These are phyloP conservation scores for Geotrichum candidum DNA, from an alignment of 1,139 yeast genomes.

Conservation along the genomic window DNA sequence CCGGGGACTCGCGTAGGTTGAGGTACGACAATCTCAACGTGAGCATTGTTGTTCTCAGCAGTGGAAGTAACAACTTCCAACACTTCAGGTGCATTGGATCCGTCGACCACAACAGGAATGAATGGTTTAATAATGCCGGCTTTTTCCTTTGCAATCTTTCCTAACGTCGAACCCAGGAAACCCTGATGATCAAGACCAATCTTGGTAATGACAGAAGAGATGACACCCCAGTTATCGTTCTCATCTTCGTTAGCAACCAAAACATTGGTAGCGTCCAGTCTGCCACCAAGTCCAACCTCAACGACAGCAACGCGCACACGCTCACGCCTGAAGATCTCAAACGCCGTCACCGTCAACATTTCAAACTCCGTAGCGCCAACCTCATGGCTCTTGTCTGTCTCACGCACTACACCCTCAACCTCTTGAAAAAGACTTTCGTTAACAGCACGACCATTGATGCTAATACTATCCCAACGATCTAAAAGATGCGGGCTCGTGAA, in stretches of 20 bases:
- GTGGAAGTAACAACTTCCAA: conserved; percentile 38
- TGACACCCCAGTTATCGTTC: conserved; percentile 17
- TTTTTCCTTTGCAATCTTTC: conserved; percentile 65
- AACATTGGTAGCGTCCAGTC: conserved; percentile 82
- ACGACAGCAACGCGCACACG: conserved; percentile 66
- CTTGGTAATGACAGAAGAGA: conserved; percentile 72
- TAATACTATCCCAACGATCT: conserved; percentile 66
- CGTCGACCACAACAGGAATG: conserved; percentile 67
- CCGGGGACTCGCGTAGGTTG: conserved; percentile 2
- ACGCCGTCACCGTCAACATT: conserved; percentile 74
- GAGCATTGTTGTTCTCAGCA: conserved; percentile 19
- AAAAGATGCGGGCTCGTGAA: conserved; percentile 86
- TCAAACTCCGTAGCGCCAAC: conserved; percentile 85
- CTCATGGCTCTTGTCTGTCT: conserved; percentile 20
- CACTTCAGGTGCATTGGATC: conserved; percentile 51
- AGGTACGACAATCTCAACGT: conserved; percentile 16
- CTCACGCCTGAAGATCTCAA: conserved; percentile 57
- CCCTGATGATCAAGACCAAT: conserved; percentile 80
- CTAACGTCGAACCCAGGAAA: conserved; percentile 59
- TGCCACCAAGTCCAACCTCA: conserved; percentile 90
- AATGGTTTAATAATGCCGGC: conserved; percentile 71
- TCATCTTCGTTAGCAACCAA: conserved; percentile 27
- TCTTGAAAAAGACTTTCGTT: conserved; percentile 42
- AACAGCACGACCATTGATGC: conserved; percentile 56
- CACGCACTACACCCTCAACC: conserved; percentile 40